Evolutionary conservation across 306 rosid species (phyloP).

Genomic region (Lathyrus aphaca): DNA sequence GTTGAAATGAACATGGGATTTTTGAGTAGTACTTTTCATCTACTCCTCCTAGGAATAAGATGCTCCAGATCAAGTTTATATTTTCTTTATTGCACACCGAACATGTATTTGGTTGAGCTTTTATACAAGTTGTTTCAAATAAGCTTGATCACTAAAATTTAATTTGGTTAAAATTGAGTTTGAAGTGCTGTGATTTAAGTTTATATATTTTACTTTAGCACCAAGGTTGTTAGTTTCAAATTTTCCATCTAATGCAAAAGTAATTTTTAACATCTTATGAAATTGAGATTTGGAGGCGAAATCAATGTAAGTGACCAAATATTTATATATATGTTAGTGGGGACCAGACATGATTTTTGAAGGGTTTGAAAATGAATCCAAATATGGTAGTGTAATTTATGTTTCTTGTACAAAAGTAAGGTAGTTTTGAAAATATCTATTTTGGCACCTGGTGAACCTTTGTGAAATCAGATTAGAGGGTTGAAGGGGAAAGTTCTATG

Average conservation of each 20-base stretch:
- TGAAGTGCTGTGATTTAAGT: neutral
- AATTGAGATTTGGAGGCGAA: neutral
- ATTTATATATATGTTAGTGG: no score
- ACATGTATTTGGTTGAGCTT: neutral
- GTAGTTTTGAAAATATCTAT: conserved; percentile 11
- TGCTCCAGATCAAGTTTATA: conserved; percentile 8
- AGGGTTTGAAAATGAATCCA: conserved; percentile 10
- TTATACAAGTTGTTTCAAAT: neutral
- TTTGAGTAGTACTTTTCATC: neutral
- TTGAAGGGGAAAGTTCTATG: neutral
- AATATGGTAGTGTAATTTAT: neutral
- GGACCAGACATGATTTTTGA: neutral
- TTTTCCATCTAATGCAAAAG: neutral
- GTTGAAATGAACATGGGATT: neutral
- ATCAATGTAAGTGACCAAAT: conserved; percentile 5
- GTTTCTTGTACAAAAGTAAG: conserved; percentile 21
- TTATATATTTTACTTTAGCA: neutral
- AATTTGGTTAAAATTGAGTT: conserved; percentile 4
- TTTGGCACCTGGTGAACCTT: conserved; percentile 13
- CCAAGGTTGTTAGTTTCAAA: neutral
- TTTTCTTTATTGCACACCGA: neutral
- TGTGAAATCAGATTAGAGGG: neutral
- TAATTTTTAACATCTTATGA: neutral
- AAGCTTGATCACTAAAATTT: neutral
- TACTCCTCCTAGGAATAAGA: neutral